These are phyloP conservation scores for Pterocarpus santalinus DNA, from an alignment of 306 rosid genomes.

Conservation along the genomic window DNA sequence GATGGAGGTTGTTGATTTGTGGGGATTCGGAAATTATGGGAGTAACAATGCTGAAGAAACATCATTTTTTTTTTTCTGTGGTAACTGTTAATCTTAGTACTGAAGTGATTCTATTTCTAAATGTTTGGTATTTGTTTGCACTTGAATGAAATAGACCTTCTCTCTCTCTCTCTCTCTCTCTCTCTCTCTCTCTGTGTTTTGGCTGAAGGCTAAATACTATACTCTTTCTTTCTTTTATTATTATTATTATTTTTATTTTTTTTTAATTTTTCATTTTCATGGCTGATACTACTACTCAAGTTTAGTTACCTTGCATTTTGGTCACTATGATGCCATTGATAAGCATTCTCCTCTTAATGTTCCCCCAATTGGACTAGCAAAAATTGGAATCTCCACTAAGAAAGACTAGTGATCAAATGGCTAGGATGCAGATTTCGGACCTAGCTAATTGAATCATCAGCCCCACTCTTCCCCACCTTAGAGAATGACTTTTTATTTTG, in stretches of 20 bases:
- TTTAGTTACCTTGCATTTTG: background rate
- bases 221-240: background rate
- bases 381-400: constrained; percentile 6
- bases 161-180: background rate
- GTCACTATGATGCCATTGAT: background rate
- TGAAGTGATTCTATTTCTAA: background rate
- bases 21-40: constrained; percentile 33
- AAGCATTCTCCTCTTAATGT: constrained; percentile 4
- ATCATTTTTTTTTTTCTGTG: constrained; percentile 21
- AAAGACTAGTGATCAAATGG: constrained; percentile 30
- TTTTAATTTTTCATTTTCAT: background rate
- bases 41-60: constrained; percentile 11
- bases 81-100: background rate
- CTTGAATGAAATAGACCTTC: constrained; percentile 1
- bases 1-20: constrained; percentile 38
- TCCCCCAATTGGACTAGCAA: background rate
- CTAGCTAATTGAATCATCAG: constrained; percentile 27
- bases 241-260: background rate
- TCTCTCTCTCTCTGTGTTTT: background rate
- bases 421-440: constrained; percentile 1
- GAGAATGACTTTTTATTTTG: constrained; percentile 6
- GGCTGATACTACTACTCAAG: constrained; percentile 7
- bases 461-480: constrained; percentile 3
- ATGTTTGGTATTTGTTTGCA: constrained; percentile 7
- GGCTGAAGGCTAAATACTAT: background rate